Percentiles rank a stretch among this genome's conserved stretches.
phyloP scores from a whole-genome alignment of 441 rosid genomes.

The Erodium chrysanthum region DNA sequence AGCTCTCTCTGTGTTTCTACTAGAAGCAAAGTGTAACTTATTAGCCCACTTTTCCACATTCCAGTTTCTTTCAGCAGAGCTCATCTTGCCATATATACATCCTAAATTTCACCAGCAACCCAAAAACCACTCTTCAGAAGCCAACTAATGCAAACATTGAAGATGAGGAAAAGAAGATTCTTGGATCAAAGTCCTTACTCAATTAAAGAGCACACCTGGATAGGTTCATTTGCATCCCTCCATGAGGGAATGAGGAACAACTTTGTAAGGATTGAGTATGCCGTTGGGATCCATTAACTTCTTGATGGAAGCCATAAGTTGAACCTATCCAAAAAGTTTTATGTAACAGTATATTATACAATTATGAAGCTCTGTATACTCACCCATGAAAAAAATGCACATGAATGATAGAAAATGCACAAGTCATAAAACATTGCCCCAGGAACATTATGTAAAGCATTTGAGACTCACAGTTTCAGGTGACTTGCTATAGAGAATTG shows the following conservation, averaged over 20 bases:
- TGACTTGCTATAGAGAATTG: conserved; percentile 72
- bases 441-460: not conserved
- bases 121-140: too few species aligned
- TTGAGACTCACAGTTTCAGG: conserved; percentile 48
- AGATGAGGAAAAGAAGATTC: too few species aligned
- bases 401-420: not conserved
- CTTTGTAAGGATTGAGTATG: conserved; percentile 25
- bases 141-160: too few species aligned
- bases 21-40: too few species aligned
- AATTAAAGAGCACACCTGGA: too few species aligned
- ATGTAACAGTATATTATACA: not conserved
- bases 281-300: conserved; percentile 21
- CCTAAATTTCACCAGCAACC: too few species aligned
- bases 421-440: not conserved
- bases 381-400: not conserved
- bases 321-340: conserved; percentile 11
- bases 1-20: too few species aligned
- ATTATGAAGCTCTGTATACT: not conserved
- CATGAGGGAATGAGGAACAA: conserved; percentile 18
- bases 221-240: not conserved
- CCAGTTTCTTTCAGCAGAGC: too few species aligned
- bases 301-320: conserved; percentile 20
- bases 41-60: too few species aligned
- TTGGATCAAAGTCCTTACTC: too few species aligned
- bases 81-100: too few species aligned